A percentile compares a stretch with the other conserved stretches of the same genome.
These are phyloP conservation scores for Vitrella brassicaformis DNA, from an alignment of 73 alveolate genomes.

Conservation along the genomic window DNA sequence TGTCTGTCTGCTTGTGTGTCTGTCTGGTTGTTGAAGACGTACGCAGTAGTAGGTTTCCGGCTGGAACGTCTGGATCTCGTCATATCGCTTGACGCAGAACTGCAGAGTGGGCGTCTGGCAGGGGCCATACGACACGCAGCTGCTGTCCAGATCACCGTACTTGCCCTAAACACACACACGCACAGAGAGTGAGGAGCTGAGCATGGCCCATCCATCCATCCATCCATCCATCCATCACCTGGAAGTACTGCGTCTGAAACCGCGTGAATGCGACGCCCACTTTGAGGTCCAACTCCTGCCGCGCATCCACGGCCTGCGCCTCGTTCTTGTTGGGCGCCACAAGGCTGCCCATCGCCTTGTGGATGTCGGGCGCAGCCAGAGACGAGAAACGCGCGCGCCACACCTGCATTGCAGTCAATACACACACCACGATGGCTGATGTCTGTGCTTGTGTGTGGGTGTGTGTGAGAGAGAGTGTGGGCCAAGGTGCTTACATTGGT, in stretches of 20 bases:
- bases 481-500: too few relatives aligned
- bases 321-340: conserved; percentile 76
- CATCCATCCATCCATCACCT: conserved; percentile 4
- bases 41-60: conserved; percentile 83
- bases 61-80: conserved; percentile 82
- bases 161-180: conserved; percentile 48
- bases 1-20: too few relatives aligned
- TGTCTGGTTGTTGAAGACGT: too few relatives aligned
- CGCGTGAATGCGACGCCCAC: conserved; percentile 96
- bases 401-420: conserved; percentile 40
- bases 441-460: too few relatives aligned
- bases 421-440: too few relatives aligned
- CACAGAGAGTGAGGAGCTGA: too few relatives aligned
- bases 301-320: conserved; percentile 84
- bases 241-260: conserved; percentile 78
- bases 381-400: conserved; percentile 88
- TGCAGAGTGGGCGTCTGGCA: conserved; percentile 99
- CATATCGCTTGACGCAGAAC: conserved; percentile 93
- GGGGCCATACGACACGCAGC: conserved; percentile 93
- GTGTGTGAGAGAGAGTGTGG: too few relatives aligned
- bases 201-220: neutral
- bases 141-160: conserved; percentile 55
- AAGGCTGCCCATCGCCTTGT: conserved; percentile 66
- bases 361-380: conserved; percentile 68
- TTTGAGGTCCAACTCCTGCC: conserved; percentile 93